These are phyloP conservation scores for Crithidia bombi DNA, from an alignment of 208 protist species.

Conservation along the genomic window DNA sequence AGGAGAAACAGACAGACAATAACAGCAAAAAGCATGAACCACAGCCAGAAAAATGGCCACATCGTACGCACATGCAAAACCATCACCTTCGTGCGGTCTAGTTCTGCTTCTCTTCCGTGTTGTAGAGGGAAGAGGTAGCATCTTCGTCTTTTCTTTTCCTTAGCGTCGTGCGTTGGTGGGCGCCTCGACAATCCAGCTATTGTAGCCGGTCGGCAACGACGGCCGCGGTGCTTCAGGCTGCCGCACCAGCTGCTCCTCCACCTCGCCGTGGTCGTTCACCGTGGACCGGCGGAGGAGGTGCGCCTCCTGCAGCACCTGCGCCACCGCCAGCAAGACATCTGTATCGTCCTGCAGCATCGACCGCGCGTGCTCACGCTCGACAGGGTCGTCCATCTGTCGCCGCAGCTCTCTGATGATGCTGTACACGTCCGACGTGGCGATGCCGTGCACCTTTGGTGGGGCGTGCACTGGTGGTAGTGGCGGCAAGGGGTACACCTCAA, in stretches of 20 bases:
- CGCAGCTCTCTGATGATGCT: slow-evolving; percentile 71
- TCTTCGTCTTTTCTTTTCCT: background rate
- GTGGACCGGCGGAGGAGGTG: slow-evolving; percentile 48
- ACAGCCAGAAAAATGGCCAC: too few relatives aligned
- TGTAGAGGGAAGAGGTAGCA: too few relatives aligned
- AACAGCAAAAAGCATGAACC: too few relatives aligned
- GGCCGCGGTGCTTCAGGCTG: slow-evolving; percentile 53
- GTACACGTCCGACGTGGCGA: slow-evolving; percentile 66
- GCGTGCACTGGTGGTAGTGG: slow-evolving; percentile 59
- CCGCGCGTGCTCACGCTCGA: slow-evolving; percentile 54
- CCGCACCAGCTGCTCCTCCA: slow-evolving; percentile 54
- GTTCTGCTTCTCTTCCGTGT: too few relatives aligned
- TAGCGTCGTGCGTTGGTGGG: slow-evolving; percentile 12
- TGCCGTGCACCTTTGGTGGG: slow-evolving; percentile 54
- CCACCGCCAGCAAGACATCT: slow-evolving; percentile 62
- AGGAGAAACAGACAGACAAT: too few relatives aligned
- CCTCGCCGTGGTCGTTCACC: slow-evolving; percentile 40
- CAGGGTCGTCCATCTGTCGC: slow-evolving; percentile 60
- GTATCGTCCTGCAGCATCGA: slow-evolving; percentile 67
- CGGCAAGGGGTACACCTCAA: slow-evolving; percentile 45
- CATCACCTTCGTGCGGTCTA: too few relatives aligned
- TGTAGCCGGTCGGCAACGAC: slow-evolving; percentile 60
- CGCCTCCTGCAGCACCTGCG: slow-evolving; percentile 74
- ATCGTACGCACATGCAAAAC: too few relatives aligned
- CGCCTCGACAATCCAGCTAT: slow-evolving; percentile 58